Conservation (phyloP, 495 filamentous ascomycete genomes). For the Podospora anserina region DNA sequence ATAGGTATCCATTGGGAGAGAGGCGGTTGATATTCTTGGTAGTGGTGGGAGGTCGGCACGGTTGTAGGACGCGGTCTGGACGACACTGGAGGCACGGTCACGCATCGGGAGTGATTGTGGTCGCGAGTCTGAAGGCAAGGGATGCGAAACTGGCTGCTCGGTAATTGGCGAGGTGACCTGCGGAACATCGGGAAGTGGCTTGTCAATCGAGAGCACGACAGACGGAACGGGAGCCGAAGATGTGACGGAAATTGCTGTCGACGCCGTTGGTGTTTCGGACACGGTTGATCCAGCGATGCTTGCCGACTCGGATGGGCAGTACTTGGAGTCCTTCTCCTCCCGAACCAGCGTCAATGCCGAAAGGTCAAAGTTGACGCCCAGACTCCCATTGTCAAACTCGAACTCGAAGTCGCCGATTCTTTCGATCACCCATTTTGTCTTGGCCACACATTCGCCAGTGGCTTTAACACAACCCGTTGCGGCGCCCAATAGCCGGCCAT, state of each 20-base stretch:
- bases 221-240: conserved; percentile 32
- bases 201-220: conserved; percentile 37
- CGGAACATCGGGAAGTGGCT: conserved; percentile 45
- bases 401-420: conserved; percentile 92
- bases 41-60: conserved; percentile 43
- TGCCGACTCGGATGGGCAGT: conserved; percentile 29
- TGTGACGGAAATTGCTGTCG: conserved; percentile 26
- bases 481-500: conserved; percentile 69
- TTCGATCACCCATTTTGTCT: conserved; percentile 81
- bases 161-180: conserved; percentile 24
- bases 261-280: conserved; percentile 33
- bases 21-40: conserved; percentile 49
- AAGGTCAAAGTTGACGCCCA: conserved; percentile 51
- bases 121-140: conserved; percentile 38
- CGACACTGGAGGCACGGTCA: conserved; percentile 34
- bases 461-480: conserved; percentile 88
- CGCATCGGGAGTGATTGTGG: conserved; percentile 37
- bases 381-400: conserved; percentile 47
- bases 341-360: conserved; percentile 36
- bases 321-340: conserved; percentile 19
- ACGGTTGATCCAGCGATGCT: conserved; percentile 39
- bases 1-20: conserved; percentile 43
- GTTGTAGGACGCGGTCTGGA: conserved; percentile 41
- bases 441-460: conserved; percentile 85
- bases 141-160: conserved; percentile 27